A percentile compares a stretch with the other conserved stretches of the same genome.
Conservation (phyloP, 2,329 filamentous ascomycete genomes). For the Neonectria neomacrospora region DNA sequence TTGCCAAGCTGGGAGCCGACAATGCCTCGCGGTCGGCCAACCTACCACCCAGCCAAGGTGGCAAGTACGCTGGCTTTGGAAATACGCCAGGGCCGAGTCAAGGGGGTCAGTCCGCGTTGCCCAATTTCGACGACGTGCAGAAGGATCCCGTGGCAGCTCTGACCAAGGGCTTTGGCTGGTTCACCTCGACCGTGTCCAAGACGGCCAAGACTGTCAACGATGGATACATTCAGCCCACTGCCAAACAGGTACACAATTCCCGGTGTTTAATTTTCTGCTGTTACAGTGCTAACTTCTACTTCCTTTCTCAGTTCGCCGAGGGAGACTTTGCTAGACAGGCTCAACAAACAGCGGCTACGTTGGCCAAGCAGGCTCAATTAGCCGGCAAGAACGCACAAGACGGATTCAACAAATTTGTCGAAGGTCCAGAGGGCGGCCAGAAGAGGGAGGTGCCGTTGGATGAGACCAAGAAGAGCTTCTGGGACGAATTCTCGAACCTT, state of each 20-base stretch:
- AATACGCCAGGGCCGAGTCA: conserved; percentile 72
- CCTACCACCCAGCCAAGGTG: conserved; percentile 87
- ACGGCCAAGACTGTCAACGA: conserved; percentile 92
- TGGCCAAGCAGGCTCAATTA: conserved; percentile 72
- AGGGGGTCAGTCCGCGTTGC: conserved; percentile 60
- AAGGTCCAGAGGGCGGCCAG: conserved; percentile 66
- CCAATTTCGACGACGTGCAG: conserved; percentile 87
- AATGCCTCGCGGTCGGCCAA: conserved; percentile 81
- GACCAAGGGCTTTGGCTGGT: conserved; percentile 95
- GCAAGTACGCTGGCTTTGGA: conserved; percentile 92
- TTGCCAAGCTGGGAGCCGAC: conserved; percentile 83
- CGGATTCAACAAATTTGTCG: conserved; percentile 86
- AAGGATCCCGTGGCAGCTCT: conserved; percentile 89
- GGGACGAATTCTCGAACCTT: conserved; percentile 86
- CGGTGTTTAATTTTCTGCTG: neutral
- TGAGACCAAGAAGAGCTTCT: conserved; percentile 83
- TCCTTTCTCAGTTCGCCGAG: conserved; percentile 73
- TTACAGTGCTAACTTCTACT: conserved; percentile 36
- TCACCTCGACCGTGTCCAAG: conserved; percentile 87
- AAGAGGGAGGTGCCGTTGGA: conserved; percentile 58
- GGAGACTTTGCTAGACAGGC: conserved; percentile 79
- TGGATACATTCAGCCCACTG: conserved; percentile 90
- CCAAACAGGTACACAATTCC: conserved; percentile 75
- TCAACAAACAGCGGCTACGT: conserved; percentile 71
- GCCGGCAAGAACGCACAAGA: conserved; percentile 82